Percentiles rank a stretch among this genome's conserved stretches.
Conservation (phyloP, 1,139 yeast genomes). For the Yamadazyma diddensiae region DNA sequence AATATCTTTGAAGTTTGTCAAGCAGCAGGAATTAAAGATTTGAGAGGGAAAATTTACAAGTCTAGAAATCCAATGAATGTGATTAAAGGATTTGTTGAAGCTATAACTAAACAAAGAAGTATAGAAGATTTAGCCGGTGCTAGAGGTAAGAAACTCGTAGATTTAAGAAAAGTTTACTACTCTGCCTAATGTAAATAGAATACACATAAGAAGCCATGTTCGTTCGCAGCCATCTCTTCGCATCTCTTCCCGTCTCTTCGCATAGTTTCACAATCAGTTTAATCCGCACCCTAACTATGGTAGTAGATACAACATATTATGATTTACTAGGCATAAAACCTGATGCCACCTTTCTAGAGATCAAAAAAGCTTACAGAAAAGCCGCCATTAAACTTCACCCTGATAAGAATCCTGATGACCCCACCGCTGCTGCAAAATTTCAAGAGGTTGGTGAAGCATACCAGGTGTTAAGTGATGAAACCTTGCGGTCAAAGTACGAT, state of each 20-base stretch:
- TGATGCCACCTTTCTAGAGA: conserved; percentile 76
- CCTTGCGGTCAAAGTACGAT: conserved; percentile 65
- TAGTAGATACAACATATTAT: conserved; percentile 89
- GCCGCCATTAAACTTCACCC: conserved; percentile 90
- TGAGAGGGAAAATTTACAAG: conserved; percentile 86
- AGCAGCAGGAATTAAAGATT: conserved; percentile 91
- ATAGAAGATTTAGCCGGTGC: conserved; percentile 86
- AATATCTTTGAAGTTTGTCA: conserved; percentile 89
- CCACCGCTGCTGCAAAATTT: conserved; percentile 68
- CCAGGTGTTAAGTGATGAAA: conserved; percentile 76
- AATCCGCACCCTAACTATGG: too few species aligned
- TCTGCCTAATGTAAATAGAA: conserved; percentile 34
- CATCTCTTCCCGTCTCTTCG: too few species aligned
- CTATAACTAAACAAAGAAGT: conserved; percentile 75
- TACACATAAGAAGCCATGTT: conserved; percentile 1
- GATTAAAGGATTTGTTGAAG: conserved; percentile 86
- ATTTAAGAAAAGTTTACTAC: conserved; percentile 86
- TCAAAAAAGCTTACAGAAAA: conserved; percentile 90
- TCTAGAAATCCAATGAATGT: conserved; percentile 95
- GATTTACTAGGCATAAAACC: conserved; percentile 68
- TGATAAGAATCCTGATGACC: conserved; percentile 90
- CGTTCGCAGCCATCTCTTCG: too few species aligned
- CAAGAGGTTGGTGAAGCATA: conserved; percentile 78
- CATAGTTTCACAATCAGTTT: neutral
- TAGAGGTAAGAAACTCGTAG: conserved; percentile 94